Evolutionary conservation across 2,329 filamentous ascomycete species (phyloP), one percentile per base, ranked within the genome.

Genomic region (Verticillium nubilum): DNA sequence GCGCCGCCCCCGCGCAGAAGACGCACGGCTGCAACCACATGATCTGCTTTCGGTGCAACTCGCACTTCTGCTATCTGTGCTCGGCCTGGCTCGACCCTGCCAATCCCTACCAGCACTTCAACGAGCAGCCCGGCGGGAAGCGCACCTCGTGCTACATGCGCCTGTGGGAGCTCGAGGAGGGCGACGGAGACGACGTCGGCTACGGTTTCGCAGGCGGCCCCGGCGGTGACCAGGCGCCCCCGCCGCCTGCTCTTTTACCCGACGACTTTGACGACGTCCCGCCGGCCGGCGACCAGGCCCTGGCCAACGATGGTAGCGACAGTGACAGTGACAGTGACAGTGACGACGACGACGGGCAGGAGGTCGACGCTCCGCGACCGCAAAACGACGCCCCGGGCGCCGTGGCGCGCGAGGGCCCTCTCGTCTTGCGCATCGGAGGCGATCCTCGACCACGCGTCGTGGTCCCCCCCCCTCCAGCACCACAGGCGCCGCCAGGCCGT

Each of bases 11-110:
- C 0, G 89, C 88, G 25, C 91, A 97, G 71, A 99, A 99, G 79
- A 91, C 89, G 1, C 87, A 91, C 69, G 95, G 95, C 42, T 99
- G 95, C 80, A 97, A 97, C 73, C 93, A 97, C 74, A 98, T 98
- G 92, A 90, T 88, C 56, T 97, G 94, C 75, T 91, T 89, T 72
- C 87, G 91, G 64, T 99, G 95, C 78, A 82, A 88, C 57, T 90
- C 91, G 2, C 94, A 98, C 73, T 98, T 97, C 72, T 99, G 95
- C 77, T 98, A 98, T 67, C 82, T 98, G 1, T 98, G 95, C 70
- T 89, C 89, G 0, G 83, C 87, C n/a, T 98, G 91, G 90, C 81
- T 99, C 50, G 83, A 88, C 59, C 85, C 90, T 0, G 80, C 77
- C 19, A 95, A 97, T 66, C 93, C 93, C 1, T 98, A 98, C 69